Evolutionary conservation across 2,329 filamentous ascomycete species (phyloP).

Genomic region (Coniella lustricola): DNA sequence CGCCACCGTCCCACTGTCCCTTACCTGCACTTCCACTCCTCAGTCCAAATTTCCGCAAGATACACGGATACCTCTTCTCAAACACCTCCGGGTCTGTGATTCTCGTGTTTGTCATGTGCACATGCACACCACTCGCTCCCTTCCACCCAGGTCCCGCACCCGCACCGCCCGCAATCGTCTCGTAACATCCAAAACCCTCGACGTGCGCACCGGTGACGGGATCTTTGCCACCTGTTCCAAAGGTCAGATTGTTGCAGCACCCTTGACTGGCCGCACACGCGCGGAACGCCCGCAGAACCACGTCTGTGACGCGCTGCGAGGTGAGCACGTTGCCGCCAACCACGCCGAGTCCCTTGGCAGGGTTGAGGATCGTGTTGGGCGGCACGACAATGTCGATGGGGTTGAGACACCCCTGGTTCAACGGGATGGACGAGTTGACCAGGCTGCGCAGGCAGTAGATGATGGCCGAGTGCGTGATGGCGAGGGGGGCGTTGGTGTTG

Average conservation of each 20-base stretch:
- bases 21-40: constrained; percentile 20
- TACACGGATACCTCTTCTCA: constrained; percentile 28
- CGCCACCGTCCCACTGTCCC: constrained; percentile 48
- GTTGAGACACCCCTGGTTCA: constrained; percentile 30
- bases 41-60: constrained; percentile 27
- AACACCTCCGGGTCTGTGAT: constrained; percentile 30
- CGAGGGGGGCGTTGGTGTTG: constrained; percentile 30
- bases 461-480: constrained; percentile 32
- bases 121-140: constrained; percentile 26
- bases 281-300: constrained; percentile 25
- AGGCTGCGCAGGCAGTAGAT: constrained; percentile 31
- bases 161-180: constrained; percentile 28
- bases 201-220: constrained; percentile 20
- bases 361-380: constrained; percentile 25
- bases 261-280: constrained; percentile 23
- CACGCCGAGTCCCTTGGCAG: constrained; percentile 22
- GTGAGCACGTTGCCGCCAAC: constrained; percentile 54
- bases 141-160: constrained; percentile 26
- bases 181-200: constrained; percentile 29
- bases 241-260: constrained; percentile 26
- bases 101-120: constrained; percentile 33
- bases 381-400: constrained; percentile 27
- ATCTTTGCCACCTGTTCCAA: constrained; percentile 26
- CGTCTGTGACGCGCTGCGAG: constrained; percentile 26
- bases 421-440: constrained; percentile 27